Evolutionary conservation across 2,329 filamentous ascomycete species (phyloP).

Genomic region (Exophiala aquamarina): DNA sequence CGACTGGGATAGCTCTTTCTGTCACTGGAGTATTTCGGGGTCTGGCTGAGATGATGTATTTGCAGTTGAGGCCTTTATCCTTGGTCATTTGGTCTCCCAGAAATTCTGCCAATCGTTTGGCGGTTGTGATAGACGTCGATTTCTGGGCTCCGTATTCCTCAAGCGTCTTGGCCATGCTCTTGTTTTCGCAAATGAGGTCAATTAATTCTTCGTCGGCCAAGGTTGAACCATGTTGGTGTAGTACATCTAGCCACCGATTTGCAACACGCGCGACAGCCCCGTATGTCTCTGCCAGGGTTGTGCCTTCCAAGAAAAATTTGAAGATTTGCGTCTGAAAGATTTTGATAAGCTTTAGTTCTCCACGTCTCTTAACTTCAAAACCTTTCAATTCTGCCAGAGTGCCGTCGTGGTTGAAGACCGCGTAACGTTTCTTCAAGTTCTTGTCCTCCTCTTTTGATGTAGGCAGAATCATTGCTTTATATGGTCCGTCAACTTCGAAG

Average conservation of each 20-base stretch:
- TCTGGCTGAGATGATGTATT: constrained; percentile 92
- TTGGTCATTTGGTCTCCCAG: constrained; percentile 98
- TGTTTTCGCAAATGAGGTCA: constrained; percentile 99
- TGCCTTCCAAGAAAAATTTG: constrained; percentile 96
- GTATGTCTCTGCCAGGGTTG: constrained; percentile 85
- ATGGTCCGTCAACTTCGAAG: constrained; percentile 97
- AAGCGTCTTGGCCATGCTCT: constrained; percentile 94
- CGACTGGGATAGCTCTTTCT: constrained; percentile 88
- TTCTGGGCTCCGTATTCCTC: constrained; percentile 96
- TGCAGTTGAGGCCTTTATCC: constrained; percentile 98
- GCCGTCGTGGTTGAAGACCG: constrained; percentile 97
- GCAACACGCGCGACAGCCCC: constrained; percentile 88
- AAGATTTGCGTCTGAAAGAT: constrained; percentile 99
- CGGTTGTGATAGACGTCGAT: constrained; percentile 98
- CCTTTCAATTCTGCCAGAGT: constrained; percentile 94
- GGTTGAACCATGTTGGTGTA: constrained; percentile 83
- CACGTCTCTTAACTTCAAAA: constrained; percentile 95
- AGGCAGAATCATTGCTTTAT: constrained; percentile 94
- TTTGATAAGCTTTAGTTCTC: constrained; percentile 98
- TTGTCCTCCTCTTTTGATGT: constrained; percentile 99
- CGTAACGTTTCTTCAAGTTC: constrained; percentile 98
- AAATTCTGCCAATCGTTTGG: constrained; percentile 91
- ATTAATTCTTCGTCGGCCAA: constrained; percentile 96
- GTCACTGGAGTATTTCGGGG: constrained; percentile 90
- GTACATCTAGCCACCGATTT: constrained; percentile 93